Evolutionary conservation across 805 yeast species (phyloP), one percentile per base, ranked within the genome.

Genomic region (Hanseniaspora singularis): DNA sequence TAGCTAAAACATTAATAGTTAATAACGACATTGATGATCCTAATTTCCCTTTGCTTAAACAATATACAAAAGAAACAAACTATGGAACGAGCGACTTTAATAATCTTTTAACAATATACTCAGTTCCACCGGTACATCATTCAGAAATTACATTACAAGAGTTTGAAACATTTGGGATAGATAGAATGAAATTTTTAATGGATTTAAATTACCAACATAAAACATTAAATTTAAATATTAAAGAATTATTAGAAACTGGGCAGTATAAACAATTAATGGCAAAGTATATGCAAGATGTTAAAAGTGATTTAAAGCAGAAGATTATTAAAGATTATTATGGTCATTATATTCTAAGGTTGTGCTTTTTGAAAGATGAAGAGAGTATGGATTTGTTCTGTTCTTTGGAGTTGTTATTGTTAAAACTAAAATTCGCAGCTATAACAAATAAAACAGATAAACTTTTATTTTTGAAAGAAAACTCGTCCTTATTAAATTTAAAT

Each of bases 81-180:
- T 55, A 57, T 52, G 55, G 69, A 33, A 77, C 80, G 58, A 66
- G 74, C 31, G 69, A 94, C 42, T 32, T 26, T 22, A 38, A 18
- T 18, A 45, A 38, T 23, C 16, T 48, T 10, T 66, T 92, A 41
- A 77, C 85, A 18, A 76, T 89, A 56, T 92, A 92, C 63, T 73
- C 68, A 22, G 52, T 66, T 5, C 92, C 95, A 10, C 97, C 97
- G 0, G 64, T 71, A 27, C 48, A 44, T 10, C 48, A 44, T 19
- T 77, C 79, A 12, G 97, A 92, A 62, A 79, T 92, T 55, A 85
- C 96, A 0, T 63, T 92, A 15, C 96, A 88, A 52, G 84, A 92
- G 56, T 92, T 92, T 63, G 98, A 92, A 64, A 70, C 72, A 4
- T 92, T 96, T 96, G 97, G 97, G 4, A 80, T 92, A 46, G 97